Base-by-base conservation (phyloP, 2,329 filamentous ascomycete species). In the Ramichloridium luteum region DNA sequence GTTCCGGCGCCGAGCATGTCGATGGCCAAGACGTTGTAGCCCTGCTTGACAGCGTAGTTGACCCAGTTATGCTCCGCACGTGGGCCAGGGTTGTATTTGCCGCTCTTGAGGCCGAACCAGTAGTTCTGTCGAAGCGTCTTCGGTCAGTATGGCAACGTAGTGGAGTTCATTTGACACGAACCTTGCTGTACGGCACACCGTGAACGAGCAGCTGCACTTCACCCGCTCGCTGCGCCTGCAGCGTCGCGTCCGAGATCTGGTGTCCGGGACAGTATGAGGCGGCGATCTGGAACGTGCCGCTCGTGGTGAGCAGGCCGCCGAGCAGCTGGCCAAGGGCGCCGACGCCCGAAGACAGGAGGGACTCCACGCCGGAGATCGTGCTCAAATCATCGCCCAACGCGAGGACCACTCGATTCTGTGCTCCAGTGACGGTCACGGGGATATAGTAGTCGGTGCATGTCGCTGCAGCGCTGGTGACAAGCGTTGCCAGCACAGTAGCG, bases 21-120 rank as follows among this genome's bases (percentile, higher is more conserved):
- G 25, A 42, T 37, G 11, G 40, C 35, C n/a, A 42, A 35, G 13
- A 38, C 35, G n/a, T 37, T 34, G 22, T 42, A 42, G 32, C 40
- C 40, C 27, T 37, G 39, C n/a, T 28, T 12, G 10, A 32, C 38
- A 10, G 35, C 35, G 13, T 36, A 36, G 23, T 36, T 31, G 8
- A 41, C 38, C 38, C 38, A 41, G 17, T 38, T 35, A 28, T 41
- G 38, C 15, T 41, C 32, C 6, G 30, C 31, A 4, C 36, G 30
- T 9, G 33, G 36, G 20, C 38, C 36, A 13, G 38, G 38, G 13
- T 41, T 38, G n/a, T n/a, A n/a, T n/a, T n/a, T n/a, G n/a, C n/a
- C n/a, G 6, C 38, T 36, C 16, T 35, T 35, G 25, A 41, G 36
- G 2, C 38, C 38, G 22, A 41, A 38, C 38, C 38, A 41, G 25